A percentile compares a stretch with the other conserved stretches of the same genome.
phyloP scores from a whole-genome alignment of 805 yeast species.

The Lipomyces sp. region DNA sequence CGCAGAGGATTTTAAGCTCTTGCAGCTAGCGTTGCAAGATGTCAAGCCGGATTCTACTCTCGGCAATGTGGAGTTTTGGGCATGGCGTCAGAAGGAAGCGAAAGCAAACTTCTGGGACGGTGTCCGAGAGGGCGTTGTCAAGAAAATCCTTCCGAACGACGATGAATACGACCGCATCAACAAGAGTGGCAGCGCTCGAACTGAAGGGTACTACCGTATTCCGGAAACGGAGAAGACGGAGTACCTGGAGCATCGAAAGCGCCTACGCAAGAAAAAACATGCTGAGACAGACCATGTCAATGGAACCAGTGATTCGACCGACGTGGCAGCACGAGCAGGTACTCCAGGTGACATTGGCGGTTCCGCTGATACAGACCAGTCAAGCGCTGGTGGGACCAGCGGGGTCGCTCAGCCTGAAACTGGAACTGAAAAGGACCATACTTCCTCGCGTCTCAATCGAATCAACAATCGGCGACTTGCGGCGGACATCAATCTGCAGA shows the following conservation, averaged over 20 bases:
- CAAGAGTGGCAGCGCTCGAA: conserved; percentile 58
- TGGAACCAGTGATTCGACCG: conserved; percentile 31
- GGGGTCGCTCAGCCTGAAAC: conserved; percentile 17
- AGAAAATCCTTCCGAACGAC: conserved; percentile 30
- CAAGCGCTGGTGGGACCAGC: neutral
- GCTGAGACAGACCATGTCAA: conserved; percentile 65
- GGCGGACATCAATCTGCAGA: conserved; percentile 81
- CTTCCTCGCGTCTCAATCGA: conserved; percentile 72
- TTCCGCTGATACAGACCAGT: neutral
- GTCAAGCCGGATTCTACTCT: conserved; percentile 30
- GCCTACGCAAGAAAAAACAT: conserved; percentile 46
- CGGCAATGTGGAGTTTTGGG: conserved; percentile 53
- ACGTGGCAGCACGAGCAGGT: conserved; percentile 6
- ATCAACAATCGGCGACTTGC: conserved; percentile 84
- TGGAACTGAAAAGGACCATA: conserved; percentile 29
- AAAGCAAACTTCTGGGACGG: conserved; percentile 22
- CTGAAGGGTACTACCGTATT: conserved; percentile 71
- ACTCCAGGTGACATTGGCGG: conserved; percentile 12
- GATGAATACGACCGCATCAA: conserved; percentile 43
- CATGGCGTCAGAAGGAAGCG: conserved; percentile 54
- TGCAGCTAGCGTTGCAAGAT: conserved; percentile 46
- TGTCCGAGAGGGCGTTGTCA: conserved; percentile 8
- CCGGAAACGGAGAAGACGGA: conserved; percentile 68
- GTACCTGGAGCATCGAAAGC: conserved; percentile 77
- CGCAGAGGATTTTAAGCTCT: conserved; percentile 63